Evolutionary conservation across 164 flowering plant genomes (phyloP), one percentile per base, ranked within the genome.

Genomic region (Chimonanthus salicifolius): DNA sequence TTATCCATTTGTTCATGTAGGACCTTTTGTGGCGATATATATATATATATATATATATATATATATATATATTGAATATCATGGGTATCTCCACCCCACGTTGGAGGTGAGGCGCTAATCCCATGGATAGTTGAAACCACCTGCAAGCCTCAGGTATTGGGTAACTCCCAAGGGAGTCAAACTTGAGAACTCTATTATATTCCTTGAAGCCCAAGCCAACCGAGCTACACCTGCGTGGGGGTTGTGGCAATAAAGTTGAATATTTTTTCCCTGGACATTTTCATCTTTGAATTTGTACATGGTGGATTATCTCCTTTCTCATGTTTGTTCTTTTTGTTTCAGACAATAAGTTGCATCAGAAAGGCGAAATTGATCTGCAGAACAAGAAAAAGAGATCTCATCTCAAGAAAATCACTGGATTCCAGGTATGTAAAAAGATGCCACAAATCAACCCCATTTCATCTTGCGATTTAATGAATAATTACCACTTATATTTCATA

Each of bases 321-420:
- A 62, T 51, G 7, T 68, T 69, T 69, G 49, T 33, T n/a, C 47
- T 45, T 20, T 64, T 68, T 47, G 69, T 80, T 74, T 47, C 87
- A 93, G 98, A 91, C 60, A 88, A 92, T 77, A 96, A 90, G 85
- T 78, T 94, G 81, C 91, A 84, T 67, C 92, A 83, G 58, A 88
- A 88, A 78, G 63, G 84, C 74, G 88, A 87, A 75, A 89, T 96
- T 67, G 86, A 90, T 83, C 83, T 94, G 80, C 93, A 86, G 79
- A 92, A 85, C 78, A 90, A 88, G 85, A 95, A 88, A 76, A 90
- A 94, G 86, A 96, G 87, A 78, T 80, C 98, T n/a, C 91, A 89
- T 78, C 86, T 82, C 65, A 95, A 89, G 88, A 96, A 94, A 82
- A 92, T 96, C 71, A 96, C 99, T 64, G 98, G 99, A 54, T 96